Base-by-base conservation (phyloP, 2,329 filamentous ascomycete species). In the Epichloe sp. region DNA sequence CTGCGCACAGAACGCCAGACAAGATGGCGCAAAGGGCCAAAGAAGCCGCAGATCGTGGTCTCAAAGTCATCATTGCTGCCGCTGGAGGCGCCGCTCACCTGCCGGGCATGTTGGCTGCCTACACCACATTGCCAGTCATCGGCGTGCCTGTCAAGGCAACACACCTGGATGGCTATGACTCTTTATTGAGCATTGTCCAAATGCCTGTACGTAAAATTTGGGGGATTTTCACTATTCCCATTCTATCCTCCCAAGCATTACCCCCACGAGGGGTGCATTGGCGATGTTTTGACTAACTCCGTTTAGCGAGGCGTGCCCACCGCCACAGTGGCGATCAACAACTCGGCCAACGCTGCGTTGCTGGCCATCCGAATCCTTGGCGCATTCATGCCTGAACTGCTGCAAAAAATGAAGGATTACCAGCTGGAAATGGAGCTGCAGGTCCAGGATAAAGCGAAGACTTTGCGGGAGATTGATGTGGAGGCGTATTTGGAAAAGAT, bases 261-360 rank as follows among this genome's bases (percentile, higher is more conserved):
- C 38, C 37, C 3, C 31, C 37, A 15, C 14, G 11, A 36, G 14
- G n/a, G n/a, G n/a, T 36, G 17, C 43, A 35, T 38, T 12, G 69
- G 69, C 36, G 71, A 42, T 15, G n/a, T 17, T 38, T 38, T 38
- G 14, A 44, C 45, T 31, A 36, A 46, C 62, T 58, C 65, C 11
- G 5, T 36, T 47, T 55, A 68, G 64, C 68, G 77, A 59, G 85
- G 85, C 12, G 78, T 83, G 47, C 86, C 86, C 10, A 82, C 83
- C 14, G 85, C 85, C 5, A 88, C 85, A 0, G 84, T 90, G 3
- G 85, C 80, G 11, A 88, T 89, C 65, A 87, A 88, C 66, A 89
- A 89, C 68, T 85, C 82, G 23, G 84, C 84, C 51, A 90, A 89
- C 59, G 86, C 86, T 0, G 85, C 80, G 0, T 71, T 88, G 17